These are phyloP conservation scores for Physcomitrellopsis africana DNA, from an alignment of 225 moss, liverwort and hornwort species.

Conservation along the genomic window DNA sequence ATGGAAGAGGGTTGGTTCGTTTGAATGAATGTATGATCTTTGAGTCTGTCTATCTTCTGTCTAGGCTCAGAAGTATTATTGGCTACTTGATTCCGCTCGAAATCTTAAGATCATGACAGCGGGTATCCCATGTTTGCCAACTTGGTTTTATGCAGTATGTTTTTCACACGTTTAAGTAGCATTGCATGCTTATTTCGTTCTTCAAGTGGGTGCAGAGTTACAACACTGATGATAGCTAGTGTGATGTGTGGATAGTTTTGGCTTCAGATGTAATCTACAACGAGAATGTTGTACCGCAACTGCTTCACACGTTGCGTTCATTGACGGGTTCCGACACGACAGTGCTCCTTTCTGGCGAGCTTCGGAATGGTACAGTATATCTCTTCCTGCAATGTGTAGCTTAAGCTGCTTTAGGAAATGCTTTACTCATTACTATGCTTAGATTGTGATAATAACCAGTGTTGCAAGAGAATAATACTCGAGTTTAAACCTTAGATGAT, in stretches of 20 bases:
- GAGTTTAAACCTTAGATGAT: not conserved
- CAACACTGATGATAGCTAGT: constrained; percentile 16
- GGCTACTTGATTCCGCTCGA: too few species aligned
- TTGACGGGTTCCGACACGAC: constrained; percentile 67
- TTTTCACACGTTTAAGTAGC: too few species aligned
- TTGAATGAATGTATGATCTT: not conserved
- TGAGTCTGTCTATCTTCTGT: not conserved
- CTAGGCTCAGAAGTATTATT: too few species aligned
- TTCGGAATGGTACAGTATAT: constrained; percentile 62
- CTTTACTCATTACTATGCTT: not conserved
- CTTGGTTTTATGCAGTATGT: too few species aligned
- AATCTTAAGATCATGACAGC: too few species aligned
- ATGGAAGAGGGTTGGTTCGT: not conserved
- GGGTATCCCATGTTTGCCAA: too few species aligned
- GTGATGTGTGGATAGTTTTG: constrained; percentile 51
- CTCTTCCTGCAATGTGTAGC: not conserved
- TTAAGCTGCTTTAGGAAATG: not conserved
- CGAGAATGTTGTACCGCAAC: constrained; percentile 75
- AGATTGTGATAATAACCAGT: not conserved
- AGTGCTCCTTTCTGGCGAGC: constrained; percentile 79
- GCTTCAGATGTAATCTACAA: constrained; percentile 95
- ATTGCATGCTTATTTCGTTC: too few species aligned
- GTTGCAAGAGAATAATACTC: not conserved
- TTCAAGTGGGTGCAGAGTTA: not conserved
- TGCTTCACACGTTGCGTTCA: constrained; percentile 66